Evolutionary conservation across 2,329 filamentous ascomycete species (phyloP).

Genomic region (Sporothrix dimorphospora): DNA sequence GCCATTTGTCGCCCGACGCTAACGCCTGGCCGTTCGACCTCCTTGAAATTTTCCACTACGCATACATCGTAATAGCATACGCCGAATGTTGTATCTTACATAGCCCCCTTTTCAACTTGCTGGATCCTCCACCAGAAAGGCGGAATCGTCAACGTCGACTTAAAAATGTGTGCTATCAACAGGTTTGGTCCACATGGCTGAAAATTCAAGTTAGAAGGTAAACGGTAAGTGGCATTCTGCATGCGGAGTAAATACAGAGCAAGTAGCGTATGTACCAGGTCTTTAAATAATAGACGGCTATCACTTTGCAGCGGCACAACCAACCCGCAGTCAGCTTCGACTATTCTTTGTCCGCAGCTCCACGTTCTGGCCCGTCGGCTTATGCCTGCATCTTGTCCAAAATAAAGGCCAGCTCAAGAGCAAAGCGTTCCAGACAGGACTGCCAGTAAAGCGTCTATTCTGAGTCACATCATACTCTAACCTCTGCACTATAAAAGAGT

Average conservation of each 20-base stretch:
- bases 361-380: too few relatives aligned
- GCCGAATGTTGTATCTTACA: neutral
- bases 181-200: too few relatives aligned
- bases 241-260: too few relatives aligned
- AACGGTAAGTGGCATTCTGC: too few relatives aligned
- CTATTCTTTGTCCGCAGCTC: too few relatives aligned
- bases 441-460: neutral
- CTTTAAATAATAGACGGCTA: too few relatives aligned
- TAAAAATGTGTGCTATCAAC: neutral
- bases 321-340: too few relatives aligned
- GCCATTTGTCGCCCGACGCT: neutral
- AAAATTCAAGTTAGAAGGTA: too few relatives aligned
- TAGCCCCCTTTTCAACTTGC: neutral
- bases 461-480: neutral
- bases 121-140: neutral
- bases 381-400: too few relatives aligned
- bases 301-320: too few relatives aligned
- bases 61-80: neutral
- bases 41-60: neutral
- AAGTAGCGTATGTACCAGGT: too few relatives aligned
- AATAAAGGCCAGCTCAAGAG: too few relatives aligned
- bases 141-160: neutral
- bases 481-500: neutral
- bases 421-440: neutral
- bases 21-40: neutral